phyloP scores from a whole-genome alignment of 768 basidiomycete genomes.

The Dictyophora rubrovolvata region DNA sequence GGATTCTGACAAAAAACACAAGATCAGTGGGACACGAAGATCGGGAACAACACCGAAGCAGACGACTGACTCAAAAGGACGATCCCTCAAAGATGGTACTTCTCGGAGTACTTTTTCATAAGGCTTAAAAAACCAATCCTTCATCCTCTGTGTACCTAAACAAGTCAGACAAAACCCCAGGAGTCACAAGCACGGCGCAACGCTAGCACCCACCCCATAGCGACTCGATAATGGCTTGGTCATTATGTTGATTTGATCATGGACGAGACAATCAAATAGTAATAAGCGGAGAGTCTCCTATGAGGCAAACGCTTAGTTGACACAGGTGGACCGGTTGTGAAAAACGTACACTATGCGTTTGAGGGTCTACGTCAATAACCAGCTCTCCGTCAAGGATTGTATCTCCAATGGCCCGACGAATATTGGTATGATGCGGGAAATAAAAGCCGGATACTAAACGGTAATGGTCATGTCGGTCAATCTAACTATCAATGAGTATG shows the following conservation, averaged over 20 bases:
- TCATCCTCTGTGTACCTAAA: slow-evolving; percentile 46
- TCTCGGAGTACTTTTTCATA: slow-evolving; percentile 60
- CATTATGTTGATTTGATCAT: slow-evolving; percentile 84
- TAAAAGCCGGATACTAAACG: slow-evolving; percentile 64
- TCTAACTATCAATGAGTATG: slow-evolving; percentile 34
- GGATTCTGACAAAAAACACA: slow-evolving; percentile 41
- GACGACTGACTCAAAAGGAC: slow-evolving; percentile 77
- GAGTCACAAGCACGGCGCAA: neutral
- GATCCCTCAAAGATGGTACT: slow-evolving; percentile 54
- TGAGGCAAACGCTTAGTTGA: neutral
- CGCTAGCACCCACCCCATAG: slow-evolving; percentile 60
- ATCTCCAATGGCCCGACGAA: slow-evolving; percentile 54
- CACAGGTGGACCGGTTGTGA: neutral
- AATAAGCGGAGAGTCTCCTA: slow-evolving; percentile 78
- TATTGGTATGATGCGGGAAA: slow-evolving; percentile 84
- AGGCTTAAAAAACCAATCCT: slow-evolving; percentile 75
- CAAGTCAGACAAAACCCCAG: neutral
- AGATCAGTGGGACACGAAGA: neutral
- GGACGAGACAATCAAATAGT: slow-evolving; percentile 88
- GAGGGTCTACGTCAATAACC: slow-evolving; percentile 79
- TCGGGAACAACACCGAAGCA: neutral
- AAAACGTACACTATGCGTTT: slow-evolving; percentile 51
- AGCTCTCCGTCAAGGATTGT: slow-evolving; percentile 91
- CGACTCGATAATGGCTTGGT: slow-evolving; percentile 69
- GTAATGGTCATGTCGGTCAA: slow-evolving; percentile 90